Evolutionary conservation across 768 basidiomycete genomes (phyloP), one percentile per base, ranked within the genome.

Genomic region (Wakefieldia striispora): DNA sequence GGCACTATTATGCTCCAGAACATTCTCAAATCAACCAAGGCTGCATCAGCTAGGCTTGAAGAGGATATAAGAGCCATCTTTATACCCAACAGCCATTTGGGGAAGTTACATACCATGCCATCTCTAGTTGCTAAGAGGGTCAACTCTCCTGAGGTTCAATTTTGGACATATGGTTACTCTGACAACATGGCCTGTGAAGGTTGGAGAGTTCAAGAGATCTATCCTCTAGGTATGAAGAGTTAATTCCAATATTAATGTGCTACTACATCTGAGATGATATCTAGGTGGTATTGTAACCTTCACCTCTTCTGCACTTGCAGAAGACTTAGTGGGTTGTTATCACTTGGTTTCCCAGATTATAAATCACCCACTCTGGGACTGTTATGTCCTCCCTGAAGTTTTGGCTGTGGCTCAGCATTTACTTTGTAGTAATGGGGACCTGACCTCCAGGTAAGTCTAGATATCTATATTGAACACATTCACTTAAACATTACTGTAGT

Each of bases 281-380:
- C 16, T 50, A 91, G 89, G 89, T 41, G 89, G 89, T 3, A 67
- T 91, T 53, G 75, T 83, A 2, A 88, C 87, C 2, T 86, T 91
- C 50, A 84, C 83, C 16, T 76, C 88, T 1, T 70, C 70, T 45
- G 84, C 80, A 17, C 72, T 91, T 40, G 53, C 75, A 12, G 75
- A 79, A 31, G 74, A 84, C 59, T 79, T 81, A 6, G 44, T 73
- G 31, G 78, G 73, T 13, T 65, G 80, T 11, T 65, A 72, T 36
- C 62, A 77, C 14, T 66, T 75, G 10, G 80, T 91, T 36, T 67
- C 63, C 19, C 71, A 78, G 56, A 65, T 86, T 13, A 65, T 71
- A 47, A 71, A 76, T 35, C 87, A 90, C 58, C 83, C 82, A 20
- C 59, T 84, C 16, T 91, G 88, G 87, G 69, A 70, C 11, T 80